These are phyloP conservation scores for Henckelia pumila DNA, from an alignment of 257 asterid genomes.

Conservation along the genomic window DNA sequence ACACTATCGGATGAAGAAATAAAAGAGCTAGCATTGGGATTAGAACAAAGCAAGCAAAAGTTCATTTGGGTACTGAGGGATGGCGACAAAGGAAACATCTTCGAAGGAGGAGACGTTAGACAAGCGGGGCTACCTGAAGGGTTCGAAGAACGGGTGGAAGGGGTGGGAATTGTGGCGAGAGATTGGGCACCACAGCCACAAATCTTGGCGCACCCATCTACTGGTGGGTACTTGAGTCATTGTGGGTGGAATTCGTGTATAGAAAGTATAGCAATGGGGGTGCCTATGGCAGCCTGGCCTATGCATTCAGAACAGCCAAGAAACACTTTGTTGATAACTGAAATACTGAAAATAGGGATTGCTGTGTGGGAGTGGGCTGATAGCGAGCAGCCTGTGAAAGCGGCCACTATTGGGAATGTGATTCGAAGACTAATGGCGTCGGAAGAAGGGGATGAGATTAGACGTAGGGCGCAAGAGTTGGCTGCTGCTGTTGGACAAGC, in stretches of 20 bases:
- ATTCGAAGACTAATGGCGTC: constrained; percentile 35
- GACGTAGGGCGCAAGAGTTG: constrained; percentile 31
- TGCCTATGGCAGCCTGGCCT: constrained; percentile 25
- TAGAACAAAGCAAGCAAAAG: constrained; percentile 28
- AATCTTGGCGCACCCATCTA: constrained; percentile 23
- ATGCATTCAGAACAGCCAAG: constrained; percentile 31
- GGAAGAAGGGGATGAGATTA: constrained; percentile 30
- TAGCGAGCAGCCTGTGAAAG: constrained; percentile 13
- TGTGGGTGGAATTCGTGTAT: constrained; percentile 6
- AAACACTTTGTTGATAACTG: constrained; percentile 18
- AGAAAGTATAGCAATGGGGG: constrained; percentile 10
- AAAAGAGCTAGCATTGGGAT: constrained; percentile 24
- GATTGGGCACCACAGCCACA: constrained; percentile 31
- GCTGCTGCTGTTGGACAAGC: constrained; percentile 24
- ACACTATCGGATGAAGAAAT: constrained; percentile 20
- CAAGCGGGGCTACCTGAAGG: constrained; percentile 11
- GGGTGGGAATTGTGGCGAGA: constrained; percentile 24
- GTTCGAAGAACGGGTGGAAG: constrained; percentile 19
- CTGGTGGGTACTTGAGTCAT: constrained; percentile 18
- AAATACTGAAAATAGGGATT: constrained; percentile 21
- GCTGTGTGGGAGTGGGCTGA: constrained; percentile 9
- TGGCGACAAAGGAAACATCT: not conserved
- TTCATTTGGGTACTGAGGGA: constrained; percentile 13
- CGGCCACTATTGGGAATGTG: constrained; percentile 23
- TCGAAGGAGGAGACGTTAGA: constrained; percentile 20